Base-by-base conservation (phyloP, 306 rosid species). In the Oxytropis ochrocephala region DNA sequence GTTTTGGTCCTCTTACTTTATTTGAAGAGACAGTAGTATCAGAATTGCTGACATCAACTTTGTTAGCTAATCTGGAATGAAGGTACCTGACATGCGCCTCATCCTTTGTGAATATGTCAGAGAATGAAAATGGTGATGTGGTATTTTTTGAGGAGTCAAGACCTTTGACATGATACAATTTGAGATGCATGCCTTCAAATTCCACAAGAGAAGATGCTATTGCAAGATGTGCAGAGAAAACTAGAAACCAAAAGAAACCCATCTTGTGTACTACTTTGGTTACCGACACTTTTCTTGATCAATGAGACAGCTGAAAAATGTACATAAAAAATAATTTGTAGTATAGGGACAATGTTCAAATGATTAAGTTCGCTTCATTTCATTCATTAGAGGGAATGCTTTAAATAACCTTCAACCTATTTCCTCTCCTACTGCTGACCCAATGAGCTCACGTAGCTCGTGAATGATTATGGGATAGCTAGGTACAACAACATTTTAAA, bases 131-230 rank as follows among this genome's bases (percentile, higher is more conserved):
- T 14, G 65, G 54, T 13, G 76, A 49, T 59, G 67, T 55, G 33
- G 82, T 51, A 36, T 46, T 49, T 38, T 6, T 35, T 41, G 85
- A 80, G 11, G 82, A 43, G 38, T 77, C 65, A 30, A 59, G 81
- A 50, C 63, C 8, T 42, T 16, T 55, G 4, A 39, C 75, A 79
- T 79, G 85, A 14, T 71, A 67, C 44, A 82, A 19, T 43, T 64
- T 61, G n/a, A 86, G 69, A 12, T 57, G 52, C 59, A 86, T 74
- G 68, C 92, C 89, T 82, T 80, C 71, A 72, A 71, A 32, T 71
- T 74, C 58, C 27, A 51, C 71, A 43, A 74, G 56, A 51, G 87
- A 73, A 21, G 80, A 67, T 35, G 84, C 67, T 49, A 64, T 18
- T 67, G 82, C 67, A 50, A 85, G 79, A 72, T 69, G 63, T 66